Evolutionary conservation across 164 flowering plant genomes (phyloP), one percentile per base, ranked within the genome.

Genomic region (Piper longum): DNA sequence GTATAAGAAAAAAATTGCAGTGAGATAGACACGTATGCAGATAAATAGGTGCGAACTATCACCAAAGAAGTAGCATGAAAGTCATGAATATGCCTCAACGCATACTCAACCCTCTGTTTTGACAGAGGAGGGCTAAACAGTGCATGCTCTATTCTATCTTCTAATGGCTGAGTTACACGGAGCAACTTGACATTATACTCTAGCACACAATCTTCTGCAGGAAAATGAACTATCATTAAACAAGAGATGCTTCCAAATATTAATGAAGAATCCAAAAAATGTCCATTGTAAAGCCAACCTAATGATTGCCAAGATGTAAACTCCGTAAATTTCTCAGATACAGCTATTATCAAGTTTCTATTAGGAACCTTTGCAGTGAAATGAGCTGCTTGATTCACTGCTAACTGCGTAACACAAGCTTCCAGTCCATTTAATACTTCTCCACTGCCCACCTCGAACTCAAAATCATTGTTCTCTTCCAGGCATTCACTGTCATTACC

Each of bases 91-190:
- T 82, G 84, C 59, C 76, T 80, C 72, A 87, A 44, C 18, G 97
- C 96, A 75, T 71, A 95, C 65, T 86, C 96, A 70, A 95, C 89
- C 56, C 99, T 85, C 69, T 95, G 99, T 77, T 87, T 95, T 56
- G 99, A 87, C 45, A 95, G 81, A 57, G 99, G 93, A 64, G 99
- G 99, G 70, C 79, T 88, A 67, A 95, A 95, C 45, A 95, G 66
- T 51, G 99, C 99, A 77, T 85, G 92, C 81, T 95, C 99, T 85
- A 91, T 85, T 75, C 97, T 80, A 58, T 90, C 96, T 69, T 95
- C 99, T 68, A 84, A 71, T 60, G 97, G 97, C 68, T 80, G 93
- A 9, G 82, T 79, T 54, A 91, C 78, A 44, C 77, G 78, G 82
- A 88, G 63, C 73, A 95, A 68, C 69, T 77, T 77, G 36, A 88